Base-by-base conservation (phyloP, 139 green algal genomes). In the Yamagishiella unicocca region DNA sequence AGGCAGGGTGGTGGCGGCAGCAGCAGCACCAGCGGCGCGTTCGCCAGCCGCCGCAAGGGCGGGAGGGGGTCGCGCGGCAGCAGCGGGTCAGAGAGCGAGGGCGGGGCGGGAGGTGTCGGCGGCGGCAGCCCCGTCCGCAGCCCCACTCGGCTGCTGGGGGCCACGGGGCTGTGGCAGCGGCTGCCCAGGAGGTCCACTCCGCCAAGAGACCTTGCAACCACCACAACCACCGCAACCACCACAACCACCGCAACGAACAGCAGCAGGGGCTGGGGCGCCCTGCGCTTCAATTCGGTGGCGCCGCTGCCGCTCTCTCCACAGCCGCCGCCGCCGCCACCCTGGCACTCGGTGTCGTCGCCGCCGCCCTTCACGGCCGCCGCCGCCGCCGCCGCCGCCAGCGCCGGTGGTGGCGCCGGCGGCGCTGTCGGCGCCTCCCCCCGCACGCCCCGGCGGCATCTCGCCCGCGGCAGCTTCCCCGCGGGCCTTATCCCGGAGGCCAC, bases 401-500 rank as follows among this genome's bases (percentile, higher is more conserved):
- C 68, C 31, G n/a, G 29, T 37, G 17, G 43, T 43, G 29, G 9
- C 43, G 45, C 4, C 31, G 31, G n/a, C 64, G 31, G 64, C 64
- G 64, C 31, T 73, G 29, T 2, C 64, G 29, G 9, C 31, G 31
- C 10, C n/a, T 14, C 10, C 64, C 64, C 31, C 64, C 1, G 3
- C 43, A 74, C 66, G 2, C 66, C 66, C 1, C 66, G 66, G 25
- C 66, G 66, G 66, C 31, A 27, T 21, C 6, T 2, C 29, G 29
- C 12, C 7, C 27, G 1, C 27, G 43, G 31, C 0, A 2, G 29
- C 64, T 45, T 40, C 3, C 21, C 29, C 5, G 29, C 45, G 29
- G 73, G 73, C 29, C 73, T 45, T 6, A 45, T 81, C 27, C 45
- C 73, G 8, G 73, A 81, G 43, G 73, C 73, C 27, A 81, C 45